These are phyloP conservation scores for Paraconiothyrium sp. DNA, from an alignment of 2,329 filamentous ascomycete genomes.

Conservation along the genomic window DNA sequence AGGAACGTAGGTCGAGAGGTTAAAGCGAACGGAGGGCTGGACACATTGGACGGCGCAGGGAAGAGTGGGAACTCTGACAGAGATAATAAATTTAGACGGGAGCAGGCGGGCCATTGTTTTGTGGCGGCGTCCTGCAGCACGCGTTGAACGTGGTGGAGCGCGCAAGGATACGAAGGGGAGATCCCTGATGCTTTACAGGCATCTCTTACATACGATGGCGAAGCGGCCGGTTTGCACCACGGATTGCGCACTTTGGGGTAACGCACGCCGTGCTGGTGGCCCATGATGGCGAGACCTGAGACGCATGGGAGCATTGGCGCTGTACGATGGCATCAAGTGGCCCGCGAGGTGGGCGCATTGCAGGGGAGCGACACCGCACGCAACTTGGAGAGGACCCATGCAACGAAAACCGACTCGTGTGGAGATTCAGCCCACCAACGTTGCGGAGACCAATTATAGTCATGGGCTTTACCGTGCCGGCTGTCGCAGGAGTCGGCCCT, in stretches of 20 bases:
- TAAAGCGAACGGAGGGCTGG: constrained; percentile 32
- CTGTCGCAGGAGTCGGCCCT: constrained; percentile 16
- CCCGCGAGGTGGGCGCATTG: constrained; percentile 14
- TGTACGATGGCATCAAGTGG: constrained; percentile 35
- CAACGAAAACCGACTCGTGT: constrained; percentile 26
- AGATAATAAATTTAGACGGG: constrained; percentile 46
- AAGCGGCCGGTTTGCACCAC: constrained; percentile 39
- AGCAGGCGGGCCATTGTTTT: constrained; percentile 43
- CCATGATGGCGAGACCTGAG: constrained; percentile 17
- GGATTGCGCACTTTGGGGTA: constrained; percentile 29
- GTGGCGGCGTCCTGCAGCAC: constrained; percentile 42
- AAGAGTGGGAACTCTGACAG: constrained; percentile 41
- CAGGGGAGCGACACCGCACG: constrained; percentile 7
- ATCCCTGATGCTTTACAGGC: constrained; percentile 43
- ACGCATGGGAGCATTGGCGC: constrained; percentile 38
- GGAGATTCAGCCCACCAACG: constrained; percentile 16
- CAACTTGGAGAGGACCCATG: constrained; percentile 13
- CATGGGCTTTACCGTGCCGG: constrained; percentile 9
- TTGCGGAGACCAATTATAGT: constrained; percentile 16
- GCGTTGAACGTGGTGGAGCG: constrained; percentile 45
- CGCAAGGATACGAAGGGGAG: constrained; percentile 33
- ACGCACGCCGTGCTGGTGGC: constrained; percentile 28
- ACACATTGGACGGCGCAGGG: constrained; percentile 36
- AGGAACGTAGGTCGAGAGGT: constrained; percentile 25
- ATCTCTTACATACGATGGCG: constrained; percentile 37